Percentiles rank a stretch among this genome's conserved stretches.
Evolutionary conservation across 768 basidiomycete species (phyloP).

Genomic region (Tubosaeta sp.): DNA sequence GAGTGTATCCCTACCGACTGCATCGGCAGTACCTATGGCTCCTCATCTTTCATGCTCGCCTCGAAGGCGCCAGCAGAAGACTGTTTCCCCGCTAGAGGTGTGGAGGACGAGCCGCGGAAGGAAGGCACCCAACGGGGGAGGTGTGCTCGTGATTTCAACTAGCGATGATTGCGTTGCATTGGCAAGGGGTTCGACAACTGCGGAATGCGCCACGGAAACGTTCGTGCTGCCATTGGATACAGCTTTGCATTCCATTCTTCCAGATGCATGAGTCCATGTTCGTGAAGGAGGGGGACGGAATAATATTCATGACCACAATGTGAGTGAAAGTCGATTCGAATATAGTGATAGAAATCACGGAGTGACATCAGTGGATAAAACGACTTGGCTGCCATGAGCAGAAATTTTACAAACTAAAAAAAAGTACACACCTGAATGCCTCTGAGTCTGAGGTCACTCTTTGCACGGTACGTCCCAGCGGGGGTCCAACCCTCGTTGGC

Average conservation of each 20-base stretch:
- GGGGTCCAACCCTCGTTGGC: slow-evolving; percentile 45
- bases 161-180: not conserved
- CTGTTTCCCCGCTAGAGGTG: not conserved
- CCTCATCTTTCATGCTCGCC: not conserved
- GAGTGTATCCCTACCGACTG: slow-evolving; percentile 5
- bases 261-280: slow-evolving; percentile 41
- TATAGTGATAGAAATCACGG: slow-evolving; percentile 85
- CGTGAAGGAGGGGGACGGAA: slow-evolving; percentile 82
- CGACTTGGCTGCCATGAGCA: slow-evolving; percentile 44
- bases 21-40: not conserved
- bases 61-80: not conserved
- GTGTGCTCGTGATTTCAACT: not conserved
- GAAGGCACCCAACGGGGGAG: not conserved
- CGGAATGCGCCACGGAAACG: slow-evolving; percentile 2
- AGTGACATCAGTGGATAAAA: slow-evolving; percentile 74
- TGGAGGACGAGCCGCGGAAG: not conserved
- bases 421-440: slow-evolving; percentile 72
- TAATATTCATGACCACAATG: slow-evolving; percentile 96
- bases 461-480: slow-evolving; percentile 79
- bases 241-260: slow-evolving; percentile 72
- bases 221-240: slow-evolving; percentile 3
- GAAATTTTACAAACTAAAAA: not conserved
- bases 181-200: not conserved
- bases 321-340: slow-evolving; percentile 90
- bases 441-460: slow-evolving; percentile 84